A percentile compares a stretch with the other conserved stretches of the same genome.
Evolutionary conservation across 2,329 filamentous ascomycete genomes (phyloP).

Genomic region (Nannizziopsis arthrosporioides): DNA sequence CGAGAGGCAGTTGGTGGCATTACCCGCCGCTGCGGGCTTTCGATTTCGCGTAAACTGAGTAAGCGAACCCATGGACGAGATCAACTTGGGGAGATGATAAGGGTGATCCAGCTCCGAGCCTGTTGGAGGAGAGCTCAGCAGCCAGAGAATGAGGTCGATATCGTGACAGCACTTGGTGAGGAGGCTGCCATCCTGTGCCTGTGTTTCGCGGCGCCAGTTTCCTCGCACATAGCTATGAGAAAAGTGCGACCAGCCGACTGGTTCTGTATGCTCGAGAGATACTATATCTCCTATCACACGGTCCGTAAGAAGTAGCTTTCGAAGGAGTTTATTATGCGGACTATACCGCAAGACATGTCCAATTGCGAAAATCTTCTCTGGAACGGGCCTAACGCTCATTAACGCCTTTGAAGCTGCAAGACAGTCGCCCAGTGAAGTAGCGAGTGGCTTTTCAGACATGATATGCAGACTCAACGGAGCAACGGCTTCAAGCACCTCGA

Average conservation of each 20-base stretch:
- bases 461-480: slow-evolving; percentile 62
- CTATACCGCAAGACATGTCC: slow-evolving; percentile 90
- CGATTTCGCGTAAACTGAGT: slow-evolving; percentile 64
- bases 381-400: slow-evolving; percentile 15
- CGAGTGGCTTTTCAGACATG: slow-evolving; percentile 90
- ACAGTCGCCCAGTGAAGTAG: slow-evolving; percentile 66
- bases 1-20: slow-evolving; percentile 73
- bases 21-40: slow-evolving; percentile 63
- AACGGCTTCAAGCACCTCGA: slow-evolving; percentile 63
- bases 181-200: slow-evolving; percentile 62
- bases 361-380: slow-evolving; percentile 61
- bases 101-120: slow-evolving; percentile 30
- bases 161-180: slow-evolving; percentile 96
- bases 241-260: slow-evolving; percentile 95
- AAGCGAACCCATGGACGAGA: slow-evolving; percentile 65
- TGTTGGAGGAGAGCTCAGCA: slow-evolving; percentile 61
- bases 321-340: slow-evolving; percentile 77
- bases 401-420: slow-evolving; percentile 50
- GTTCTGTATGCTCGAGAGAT: slow-evolving; percentile 83
- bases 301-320: slow-evolving; percentile 64
- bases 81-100: slow-evolving; percentile 60
- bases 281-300: slow-evolving; percentile 70
- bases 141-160: slow-evolving; percentile 84
- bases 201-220: slow-evolving; percentile 75
- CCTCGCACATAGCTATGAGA: slow-evolving; percentile 79